Base-by-base conservation (phyloP, 2,329 filamentous ascomycete species). In the Exophiala alcalophila region DNA sequence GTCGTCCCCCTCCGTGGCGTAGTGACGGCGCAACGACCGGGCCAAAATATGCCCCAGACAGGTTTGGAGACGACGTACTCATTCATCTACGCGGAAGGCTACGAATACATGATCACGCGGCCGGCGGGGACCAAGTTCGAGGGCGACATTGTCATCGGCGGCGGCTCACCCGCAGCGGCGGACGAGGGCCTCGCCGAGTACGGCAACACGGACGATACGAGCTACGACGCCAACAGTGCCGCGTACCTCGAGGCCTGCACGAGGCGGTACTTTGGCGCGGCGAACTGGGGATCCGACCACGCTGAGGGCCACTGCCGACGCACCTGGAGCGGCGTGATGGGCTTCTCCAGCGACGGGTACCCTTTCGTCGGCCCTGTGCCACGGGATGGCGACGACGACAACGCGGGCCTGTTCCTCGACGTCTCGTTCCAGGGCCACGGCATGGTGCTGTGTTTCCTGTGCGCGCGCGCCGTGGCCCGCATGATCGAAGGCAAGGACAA, bases 301-400 rank as follows among this genome's bases (percentile, higher is more conserved):
- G 35, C 51, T 10, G 70, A 73, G 40, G 69, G 71, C 3, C 61
- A 69, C 4, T 56, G 75, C 9, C 61, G 69, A 16, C 59, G 54
- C 26, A 65, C 72, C 26, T 80, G 76, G 74, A 71, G 70, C 8
- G 77, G 77, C 2, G 74, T 78, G 50, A 79, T 78, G 72, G 76
- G 74, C 1, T 76, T 71, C 49, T 74, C 68, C 5, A 63, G 68
- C 3, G 76, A 81, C 56, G 69, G 69, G 0, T 62, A 73, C 29
- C 76, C 77, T 0, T 66, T 77, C 30, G 70, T 80, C 1, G 76
- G 76, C 0, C 61, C 66, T 45, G 61, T 77, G 43, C 3, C 50
- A 3, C 66, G 59, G 0, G 59, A 69, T 28, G n/a, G n/a, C n/a
- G n/a, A n/a, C n/a, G n/a, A n/a, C n/a, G n/a, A n/a, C n/a, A n/a